A percentile compares a stretch with the other conserved stretches of the same genome.
phyloP scores from a whole-genome alignment of 106 monocot genomes.

The Dactylorhiza incarnata region DNA sequence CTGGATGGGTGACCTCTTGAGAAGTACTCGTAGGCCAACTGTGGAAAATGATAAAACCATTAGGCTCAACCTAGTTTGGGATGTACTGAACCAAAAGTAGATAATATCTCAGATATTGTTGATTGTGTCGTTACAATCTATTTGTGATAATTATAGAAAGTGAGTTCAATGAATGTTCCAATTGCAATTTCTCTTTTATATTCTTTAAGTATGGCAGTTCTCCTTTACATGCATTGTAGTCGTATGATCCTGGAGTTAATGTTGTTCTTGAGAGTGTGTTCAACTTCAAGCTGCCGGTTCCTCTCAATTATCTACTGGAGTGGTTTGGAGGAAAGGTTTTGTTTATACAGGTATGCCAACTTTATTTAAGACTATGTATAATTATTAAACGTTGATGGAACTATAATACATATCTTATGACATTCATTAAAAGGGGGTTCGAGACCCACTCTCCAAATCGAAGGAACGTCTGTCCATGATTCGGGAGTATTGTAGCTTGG shows the following conservation, averaged over 20 bases:
- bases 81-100: too few relatives aligned
- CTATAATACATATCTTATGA: background rate
- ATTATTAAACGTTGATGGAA: background rate
- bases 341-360: slow-evolving; percentile 54
- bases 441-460: slow-evolving; percentile 71
- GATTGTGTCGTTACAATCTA: too few relatives aligned
- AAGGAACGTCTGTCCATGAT: slow-evolving; percentile 52
- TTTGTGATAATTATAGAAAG: background rate
- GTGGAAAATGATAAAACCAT: too few relatives aligned
- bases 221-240: slow-evolving; percentile 54
- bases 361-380: background rate
- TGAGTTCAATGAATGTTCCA: background rate
- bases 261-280: slow-evolving; percentile 65
- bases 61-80: too few relatives aligned
- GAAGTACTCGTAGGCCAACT: too few relatives aligned
- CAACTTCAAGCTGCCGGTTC: slow-evolving; percentile 59
- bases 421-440: slow-evolving; percentile 48
- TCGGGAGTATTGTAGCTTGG: slow-evolving; percentile 51
- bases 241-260: slow-evolving; percentile 86
- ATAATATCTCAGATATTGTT: too few relatives aligned
- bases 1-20: too few relatives aligned
- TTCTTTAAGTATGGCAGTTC: background rate
- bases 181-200: background rate
- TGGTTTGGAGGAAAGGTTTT: slow-evolving; percentile 69
- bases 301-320: slow-evolving; percentile 77